Evolutionary conservation across 352 stramenopile genomes (phyloP).

Genomic region (Globisporangium solare): DNA sequence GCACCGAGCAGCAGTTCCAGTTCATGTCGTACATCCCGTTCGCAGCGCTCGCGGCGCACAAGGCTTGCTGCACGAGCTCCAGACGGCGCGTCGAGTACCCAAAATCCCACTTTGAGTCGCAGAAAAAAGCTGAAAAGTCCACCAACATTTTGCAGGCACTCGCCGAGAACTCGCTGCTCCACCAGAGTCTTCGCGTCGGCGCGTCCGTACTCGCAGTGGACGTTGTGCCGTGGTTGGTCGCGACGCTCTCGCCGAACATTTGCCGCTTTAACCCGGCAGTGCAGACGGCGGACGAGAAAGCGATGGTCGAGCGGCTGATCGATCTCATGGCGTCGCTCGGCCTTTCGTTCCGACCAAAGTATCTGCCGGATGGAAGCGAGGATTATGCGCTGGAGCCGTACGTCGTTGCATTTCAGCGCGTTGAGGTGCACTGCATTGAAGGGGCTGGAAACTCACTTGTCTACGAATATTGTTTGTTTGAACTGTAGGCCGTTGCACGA

Average conservation of each 20-base stretch:
- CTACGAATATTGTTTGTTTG: not conserved
- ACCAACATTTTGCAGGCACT: slow-evolving; percentile 66
- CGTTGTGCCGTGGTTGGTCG: slow-evolving; percentile 70
- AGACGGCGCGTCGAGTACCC: slow-evolving; percentile 72
- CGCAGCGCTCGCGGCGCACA: slow-evolving; percentile 60
- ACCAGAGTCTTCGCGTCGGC: slow-evolving; percentile 54
- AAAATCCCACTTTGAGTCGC: slow-evolving; percentile 46
- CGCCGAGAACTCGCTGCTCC: slow-evolving; percentile 53
- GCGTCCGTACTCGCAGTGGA: slow-evolving; percentile 59
- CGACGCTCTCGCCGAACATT: slow-evolving; percentile 58
- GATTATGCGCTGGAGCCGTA: slow-evolving; percentile 78
- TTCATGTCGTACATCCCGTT: slow-evolving; percentile 70
- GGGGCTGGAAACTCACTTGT: not conserved
- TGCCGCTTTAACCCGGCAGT: slow-evolving; percentile 49
- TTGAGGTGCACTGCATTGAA: too few species aligned
- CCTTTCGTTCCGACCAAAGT: slow-evolving; percentile 72
- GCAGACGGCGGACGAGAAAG: slow-evolving; percentile 64
- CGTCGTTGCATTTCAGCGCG: slow-evolving; percentile 12
- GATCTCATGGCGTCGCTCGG: slow-evolving; percentile 75
- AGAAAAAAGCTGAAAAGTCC: slow-evolving; percentile 53
- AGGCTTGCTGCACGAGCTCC: slow-evolving; percentile 70
- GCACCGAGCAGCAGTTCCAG: slow-evolving; percentile 65
- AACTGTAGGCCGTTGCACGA: slow-evolving; percentile 54
- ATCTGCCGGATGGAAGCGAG: slow-evolving; percentile 56
- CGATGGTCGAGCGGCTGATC: slow-evolving; percentile 61